Evolutionary conservation across 495 filamentous ascomycete genomes (phyloP).

Genomic region (Xylaria telfairii): DNA sequence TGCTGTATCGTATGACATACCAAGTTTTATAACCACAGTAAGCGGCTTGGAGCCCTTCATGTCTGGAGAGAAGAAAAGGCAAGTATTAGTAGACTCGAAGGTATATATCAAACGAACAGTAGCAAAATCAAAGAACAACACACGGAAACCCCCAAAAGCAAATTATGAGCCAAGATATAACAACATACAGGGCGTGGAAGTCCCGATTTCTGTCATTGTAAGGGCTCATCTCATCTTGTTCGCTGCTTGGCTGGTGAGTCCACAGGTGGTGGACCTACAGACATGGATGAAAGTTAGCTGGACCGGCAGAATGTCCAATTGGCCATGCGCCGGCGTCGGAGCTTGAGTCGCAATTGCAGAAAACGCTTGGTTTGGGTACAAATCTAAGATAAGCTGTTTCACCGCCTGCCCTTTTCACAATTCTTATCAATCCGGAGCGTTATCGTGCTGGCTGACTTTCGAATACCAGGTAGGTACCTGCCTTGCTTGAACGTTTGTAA

Average conservation of each 20-base stretch:
- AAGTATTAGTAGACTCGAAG: slow-evolving; percentile 23
- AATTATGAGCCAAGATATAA: slow-evolving; percentile 22
- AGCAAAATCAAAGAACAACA: slow-evolving; percentile 10
- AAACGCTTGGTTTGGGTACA: not conserved
- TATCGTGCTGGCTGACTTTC: not conserved
- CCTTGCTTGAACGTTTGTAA: no score
- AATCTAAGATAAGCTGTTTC: not conserved
- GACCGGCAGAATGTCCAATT: slow-evolving; percentile 1
- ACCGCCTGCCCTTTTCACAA: slow-evolving; percentile 23
- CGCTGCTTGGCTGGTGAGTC: slow-evolving; percentile 6
- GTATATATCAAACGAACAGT: slow-evolving; percentile 4
- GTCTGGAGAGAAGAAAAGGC: slow-evolving; percentile 33
- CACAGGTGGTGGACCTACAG: not conserved
- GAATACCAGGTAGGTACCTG: not conserved
- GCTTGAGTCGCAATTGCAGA: slow-evolving; percentile 16
- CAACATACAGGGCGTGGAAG: slow-evolving; percentile 36
- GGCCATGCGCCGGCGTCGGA: slow-evolving; percentile 7
- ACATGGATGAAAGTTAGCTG: not conserved
- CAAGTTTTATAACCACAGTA: slow-evolving; percentile 92
- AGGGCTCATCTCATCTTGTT: slow-evolving; percentile 18
- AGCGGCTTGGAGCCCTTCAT: slow-evolving; percentile 62
- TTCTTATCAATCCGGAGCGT: no score
- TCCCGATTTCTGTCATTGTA: slow-evolving; percentile 35
- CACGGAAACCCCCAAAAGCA: not conserved
- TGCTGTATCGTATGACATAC: slow-evolving; percentile 56